Conservation (phyloP, 2,329 filamentous ascomycete species). For the Botryotinia globosa region DNA sequence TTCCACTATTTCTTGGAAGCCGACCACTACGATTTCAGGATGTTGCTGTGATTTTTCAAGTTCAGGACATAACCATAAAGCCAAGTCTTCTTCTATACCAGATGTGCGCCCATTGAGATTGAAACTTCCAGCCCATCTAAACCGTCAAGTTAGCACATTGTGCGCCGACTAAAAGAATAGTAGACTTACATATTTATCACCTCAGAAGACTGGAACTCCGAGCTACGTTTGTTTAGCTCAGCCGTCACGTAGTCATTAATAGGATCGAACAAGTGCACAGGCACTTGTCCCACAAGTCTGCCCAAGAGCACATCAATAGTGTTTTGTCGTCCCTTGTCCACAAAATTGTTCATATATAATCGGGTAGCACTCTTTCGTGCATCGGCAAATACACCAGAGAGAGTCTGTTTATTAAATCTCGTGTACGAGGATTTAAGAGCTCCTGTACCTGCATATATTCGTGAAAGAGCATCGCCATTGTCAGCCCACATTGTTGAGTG, state of each 20-base stretch:
- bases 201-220: constrained; percentile 73
- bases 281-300: constrained; percentile 73
- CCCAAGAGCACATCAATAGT: constrained; percentile 93
- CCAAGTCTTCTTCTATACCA: constrained; percentile 75
- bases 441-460: constrained; percentile 94
- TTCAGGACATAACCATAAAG: constrained; percentile 78
- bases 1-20: constrained; percentile 98
- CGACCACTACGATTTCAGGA: constrained; percentile 84
- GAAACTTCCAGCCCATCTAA: constrained; percentile 72
- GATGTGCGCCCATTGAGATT: constrained; percentile 88
- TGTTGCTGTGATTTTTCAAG: constrained; percentile 55
- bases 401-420: constrained; percentile 88
- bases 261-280: constrained; percentile 87
- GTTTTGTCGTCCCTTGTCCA: constrained; percentile 87
- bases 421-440: constrained; percentile 96
- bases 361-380: constrained; percentile 90
- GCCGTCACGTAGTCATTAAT: constrained; percentile 85
- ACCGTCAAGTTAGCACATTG: not conserved
- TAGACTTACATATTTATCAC: constrained; percentile 62
- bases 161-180: not conserved
- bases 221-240: constrained; percentile 66
- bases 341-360: constrained; percentile 96
- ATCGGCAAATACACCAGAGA: constrained; percentile 92
- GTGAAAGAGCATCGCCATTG: constrained; percentile 89
- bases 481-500: constrained; percentile 96